Base-by-base conservation (phyloP, 495 filamentous ascomycete species). In the Xylaria telfairii region DNA sequence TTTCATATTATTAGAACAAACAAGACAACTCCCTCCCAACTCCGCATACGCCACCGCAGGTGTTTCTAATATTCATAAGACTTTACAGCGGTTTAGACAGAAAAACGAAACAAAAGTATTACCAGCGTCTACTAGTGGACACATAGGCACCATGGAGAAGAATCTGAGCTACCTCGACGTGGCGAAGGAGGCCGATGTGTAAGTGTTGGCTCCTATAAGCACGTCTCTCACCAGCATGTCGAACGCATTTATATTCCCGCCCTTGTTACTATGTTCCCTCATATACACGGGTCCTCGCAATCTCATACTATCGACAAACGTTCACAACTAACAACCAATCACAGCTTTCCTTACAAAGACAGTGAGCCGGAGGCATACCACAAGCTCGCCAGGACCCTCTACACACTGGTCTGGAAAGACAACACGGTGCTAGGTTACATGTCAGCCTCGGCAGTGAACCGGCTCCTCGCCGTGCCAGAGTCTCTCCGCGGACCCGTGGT, bases 301-400 rank as follows among this genome's bases (percentile, higher is more conserved):
- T 13, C 5, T 49, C 44, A 13, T 15, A 37, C n/a, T 28, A 7
- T 4, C 8, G 1, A 19, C 4, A 8, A 9, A 51, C 17, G 0
- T 54, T n/a, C 34, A 47, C 19, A 42, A 41, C 53, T 57, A 69
- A 73, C 67, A 75, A 1, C 21, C 26, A 65, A 47, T 26, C 6
- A 61, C 41, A 93, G 91, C 77, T 93, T 93, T 76, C 91, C 92
- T 6, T 90, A 93, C 75, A 82, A 84, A 47, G 83, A 90, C 41
- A 83, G 82, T 57, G 81, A 90, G 65, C 86, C 87, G 47, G 75
- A 82, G 63, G 79, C 76, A 10, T 88, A 90, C 72, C 72, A 81
- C 4, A 72, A 80, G 32, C 79, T 87, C 46, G 78, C 87, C 69
- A 79, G 80, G 3, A 81, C 80, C 19, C 85, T 89, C 72, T 90